Conservation (phyloP, 352 stramenopile species). For the Phytopythium cucurbitacearum region DNA sequence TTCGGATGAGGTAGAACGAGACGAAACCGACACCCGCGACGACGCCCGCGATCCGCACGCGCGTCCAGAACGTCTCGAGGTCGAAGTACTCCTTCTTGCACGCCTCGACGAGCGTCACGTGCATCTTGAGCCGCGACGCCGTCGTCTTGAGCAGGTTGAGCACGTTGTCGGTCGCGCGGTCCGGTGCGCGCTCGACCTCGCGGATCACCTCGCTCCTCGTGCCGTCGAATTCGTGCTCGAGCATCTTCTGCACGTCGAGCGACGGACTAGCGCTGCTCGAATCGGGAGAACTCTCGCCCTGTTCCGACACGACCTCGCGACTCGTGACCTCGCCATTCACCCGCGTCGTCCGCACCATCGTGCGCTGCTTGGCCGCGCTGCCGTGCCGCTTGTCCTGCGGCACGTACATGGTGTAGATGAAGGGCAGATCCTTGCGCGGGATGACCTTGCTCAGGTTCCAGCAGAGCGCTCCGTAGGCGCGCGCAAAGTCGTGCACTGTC, state of each 20-base stretch:
- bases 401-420: constrained; percentile 90
- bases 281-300: constrained; percentile 1
- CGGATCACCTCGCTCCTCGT: constrained; percentile 82
- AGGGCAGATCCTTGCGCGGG: constrained; percentile 79
- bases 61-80: constrained; percentile 67
- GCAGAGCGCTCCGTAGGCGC: constrained; percentile 80
- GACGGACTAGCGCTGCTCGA: background rate
- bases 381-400: constrained; percentile 47
- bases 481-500: constrained; percentile 83
- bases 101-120: constrained; percentile 70
- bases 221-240: constrained; percentile 84
- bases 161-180: constrained; percentile 81
- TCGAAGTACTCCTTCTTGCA: constrained; percentile 79
- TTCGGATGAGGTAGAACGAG: constrained; percentile 76
- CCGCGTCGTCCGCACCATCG: background rate
- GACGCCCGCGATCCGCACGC: constrained; percentile 59
- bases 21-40: constrained; percentile 55
- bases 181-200: constrained; percentile 73
- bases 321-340: constrained; percentile 10
- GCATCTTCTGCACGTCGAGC: constrained; percentile 58
- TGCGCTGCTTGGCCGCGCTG: constrained; percentile 8
- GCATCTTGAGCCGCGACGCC: constrained; percentile 80
- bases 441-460: constrained; percentile 90
- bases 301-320: constrained; percentile 3
- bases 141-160: constrained; percentile 80